Conservation (phyloP, 768 basidiomycete species). For the Suillus plorans region DNA sequence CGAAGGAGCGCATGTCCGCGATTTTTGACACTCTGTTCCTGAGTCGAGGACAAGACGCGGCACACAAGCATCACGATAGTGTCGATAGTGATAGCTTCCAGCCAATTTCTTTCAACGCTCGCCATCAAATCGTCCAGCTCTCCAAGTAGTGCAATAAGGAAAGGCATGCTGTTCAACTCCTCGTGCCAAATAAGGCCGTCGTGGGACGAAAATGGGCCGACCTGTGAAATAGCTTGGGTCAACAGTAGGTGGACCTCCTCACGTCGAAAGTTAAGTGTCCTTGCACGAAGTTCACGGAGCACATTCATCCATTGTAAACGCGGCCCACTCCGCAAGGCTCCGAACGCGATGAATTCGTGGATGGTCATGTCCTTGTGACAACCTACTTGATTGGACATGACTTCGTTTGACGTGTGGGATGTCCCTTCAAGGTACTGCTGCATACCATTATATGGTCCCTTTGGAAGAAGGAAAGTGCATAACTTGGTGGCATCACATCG, state of each 20-base stretch:
- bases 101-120: conserved; percentile 43
- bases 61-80: conserved; percentile 34
- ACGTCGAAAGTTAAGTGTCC: conserved; percentile 37
- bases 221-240: conserved; percentile 44
- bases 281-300: conserved; percentile 41
- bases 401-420: conserved; percentile 42
- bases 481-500: conserved; percentile 1
- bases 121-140: conserved; percentile 36
- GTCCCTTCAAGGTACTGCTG: conserved; percentile 37
- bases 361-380: conserved; percentile 41
- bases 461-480: conserved; percentile 35
- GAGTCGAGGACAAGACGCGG: conserved; percentile 36
- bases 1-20: conserved; percentile 29
- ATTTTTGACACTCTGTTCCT: conserved; percentile 11
- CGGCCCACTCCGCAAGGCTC: conserved; percentile 43
- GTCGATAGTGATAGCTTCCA: conserved; percentile 30
- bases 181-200: conserved; percentile 38
- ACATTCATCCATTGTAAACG: conserved; percentile 53
- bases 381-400: conserved; percentile 40
- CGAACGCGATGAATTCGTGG: conserved; percentile 48
- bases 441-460: conserved; percentile 34
- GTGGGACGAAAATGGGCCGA: conserved; percentile 29
- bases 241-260: conserved; percentile 43
- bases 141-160: conserved; percentile 35
- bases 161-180: conserved; percentile 32